phyloP scores from a whole-genome alignment of 257 asterid species.

The Solanum virginianum region DNA sequence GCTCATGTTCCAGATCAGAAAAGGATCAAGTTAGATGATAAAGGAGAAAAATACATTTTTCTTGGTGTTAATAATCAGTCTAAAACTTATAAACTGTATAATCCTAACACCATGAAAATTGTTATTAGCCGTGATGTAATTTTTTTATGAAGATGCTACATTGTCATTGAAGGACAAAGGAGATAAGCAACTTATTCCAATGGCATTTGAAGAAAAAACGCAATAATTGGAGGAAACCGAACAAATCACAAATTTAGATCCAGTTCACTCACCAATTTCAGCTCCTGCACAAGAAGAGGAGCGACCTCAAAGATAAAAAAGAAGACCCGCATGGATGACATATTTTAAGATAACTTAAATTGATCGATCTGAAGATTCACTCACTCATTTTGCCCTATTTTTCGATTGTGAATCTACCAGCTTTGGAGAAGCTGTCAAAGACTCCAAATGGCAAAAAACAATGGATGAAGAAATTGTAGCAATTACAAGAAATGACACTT shows the following conservation, averaged over 20 bases:
- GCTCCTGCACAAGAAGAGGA: not conserved
- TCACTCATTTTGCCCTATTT: not conserved
- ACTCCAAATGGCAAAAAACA: not conserved
- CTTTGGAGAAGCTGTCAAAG: not conserved
- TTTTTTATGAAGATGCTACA: not conserved
- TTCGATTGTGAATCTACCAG: not conserved
- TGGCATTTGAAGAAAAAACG: not conserved
- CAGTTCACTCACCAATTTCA: not conserved
- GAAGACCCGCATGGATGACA: not conserved
- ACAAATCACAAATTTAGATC: not conserved
- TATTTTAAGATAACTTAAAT: not conserved
- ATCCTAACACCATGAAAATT: not conserved
- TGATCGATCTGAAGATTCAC: not conserved
- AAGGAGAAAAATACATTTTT: no score
- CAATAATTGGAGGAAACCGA: not conserved
- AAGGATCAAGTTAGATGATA: no score
- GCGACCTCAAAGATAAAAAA: not conserved
- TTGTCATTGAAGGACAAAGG: not conserved
- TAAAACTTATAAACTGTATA: no score
- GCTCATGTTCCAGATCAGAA: not conserved
- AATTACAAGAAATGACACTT: no score
- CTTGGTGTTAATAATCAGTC: no score
- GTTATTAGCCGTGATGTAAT: not conserved
- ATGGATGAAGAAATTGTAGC: no score
- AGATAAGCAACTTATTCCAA: not conserved